A percentile compares a stretch with the other conserved stretches of the same genome.
Conservation (phyloP, 2,329 filamentous ascomycete genomes). For the Dothidotthia symphoricarpi region DNA sequence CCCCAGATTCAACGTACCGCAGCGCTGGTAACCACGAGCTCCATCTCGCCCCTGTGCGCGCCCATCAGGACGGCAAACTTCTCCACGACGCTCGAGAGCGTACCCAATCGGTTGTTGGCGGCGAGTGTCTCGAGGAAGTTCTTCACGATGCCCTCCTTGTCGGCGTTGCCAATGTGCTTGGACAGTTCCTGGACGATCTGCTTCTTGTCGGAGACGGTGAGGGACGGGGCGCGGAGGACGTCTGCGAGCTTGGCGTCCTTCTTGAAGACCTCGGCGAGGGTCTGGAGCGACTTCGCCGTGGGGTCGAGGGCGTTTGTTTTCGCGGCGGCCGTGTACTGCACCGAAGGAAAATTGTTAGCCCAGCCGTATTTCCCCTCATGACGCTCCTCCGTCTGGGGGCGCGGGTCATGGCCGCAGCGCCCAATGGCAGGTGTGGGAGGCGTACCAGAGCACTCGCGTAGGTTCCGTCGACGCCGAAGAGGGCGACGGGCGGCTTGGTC, state of each 20-base stretch:
- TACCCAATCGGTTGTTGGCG: conserved; percentile 90
- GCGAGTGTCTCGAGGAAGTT: conserved; percentile 90
- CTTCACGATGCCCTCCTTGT: conserved; percentile 79
- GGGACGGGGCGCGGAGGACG: conserved; percentile 78
- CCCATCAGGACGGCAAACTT: conserved; percentile 89
- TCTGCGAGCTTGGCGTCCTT: conserved; percentile 76
- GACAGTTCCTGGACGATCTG: conserved; percentile 82
- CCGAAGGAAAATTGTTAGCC: conserved; percentile 26
- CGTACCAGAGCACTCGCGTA: conserved; percentile 98
- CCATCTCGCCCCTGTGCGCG: conserved; percentile 86
- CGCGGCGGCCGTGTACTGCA: conserved; percentile 89
- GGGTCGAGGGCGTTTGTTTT: conserved; percentile 84
- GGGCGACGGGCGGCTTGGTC: conserved; percentile 80
- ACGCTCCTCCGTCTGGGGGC: too few species aligned
- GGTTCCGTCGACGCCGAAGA: conserved; percentile 96
- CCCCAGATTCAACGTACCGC: conserved; percentile 59
- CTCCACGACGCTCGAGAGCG: conserved; percentile 76
- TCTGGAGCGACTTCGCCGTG: conserved; percentile 75
- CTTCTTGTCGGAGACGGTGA: conserved; percentile 75
- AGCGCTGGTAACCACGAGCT: conserved; percentile 88
- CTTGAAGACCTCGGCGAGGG: conserved; percentile 69
- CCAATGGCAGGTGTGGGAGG: conserved; percentile 19
- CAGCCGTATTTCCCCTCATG: conserved; percentile 6
- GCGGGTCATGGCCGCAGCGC: conserved; percentile 13
- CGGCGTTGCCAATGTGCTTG: conserved; percentile 69